Evolutionary conservation across 768 basidiomycete genomes (phyloP).

Genomic region (Suillus lakei): DNA sequence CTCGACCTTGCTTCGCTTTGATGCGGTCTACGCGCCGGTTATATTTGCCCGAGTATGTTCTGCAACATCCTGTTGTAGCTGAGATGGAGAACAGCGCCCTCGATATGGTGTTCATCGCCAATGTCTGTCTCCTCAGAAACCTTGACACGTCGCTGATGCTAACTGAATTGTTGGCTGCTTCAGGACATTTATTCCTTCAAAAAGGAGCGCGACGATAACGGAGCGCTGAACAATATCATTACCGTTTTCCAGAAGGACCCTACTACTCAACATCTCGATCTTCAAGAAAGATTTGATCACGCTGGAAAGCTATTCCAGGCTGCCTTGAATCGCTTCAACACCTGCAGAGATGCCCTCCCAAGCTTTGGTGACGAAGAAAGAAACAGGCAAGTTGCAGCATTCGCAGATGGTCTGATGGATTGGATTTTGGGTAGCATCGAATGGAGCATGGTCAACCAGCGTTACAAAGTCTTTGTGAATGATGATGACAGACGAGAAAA

Average conservation of each 20-base stretch:
- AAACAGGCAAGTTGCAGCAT: conserved; percentile 23
- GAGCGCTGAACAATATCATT: conserved; percentile 32
- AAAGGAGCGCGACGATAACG: conserved; percentile 33
- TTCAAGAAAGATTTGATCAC: conserved; percentile 29
- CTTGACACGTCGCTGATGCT: neutral
- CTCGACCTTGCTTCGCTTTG: conserved; percentile 18
- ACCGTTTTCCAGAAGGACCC: conserved; percentile 32
- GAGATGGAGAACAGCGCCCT: conserved; percentile 32
- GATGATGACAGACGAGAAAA: conserved; percentile 25
- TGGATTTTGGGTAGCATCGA: conserved; percentile 32
- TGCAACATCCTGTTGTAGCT: conserved; percentile 23
- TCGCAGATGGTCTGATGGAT: conserved; percentile 31
- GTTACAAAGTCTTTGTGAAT: conserved; percentile 29
- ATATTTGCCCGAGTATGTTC: conserved; percentile 28
- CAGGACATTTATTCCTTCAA: conserved; percentile 38
- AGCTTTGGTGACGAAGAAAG: conserved; percentile 17
- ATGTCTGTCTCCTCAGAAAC: conserved; percentile 19
- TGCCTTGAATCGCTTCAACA: conserved; percentile 28
- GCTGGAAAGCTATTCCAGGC: conserved; percentile 22
- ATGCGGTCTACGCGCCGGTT: conserved; percentile 25
- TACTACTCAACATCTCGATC: conserved; percentile 24
- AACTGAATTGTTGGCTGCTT: neutral
- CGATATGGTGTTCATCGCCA: conserved; percentile 33
- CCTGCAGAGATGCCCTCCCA: conserved; percentile 26
- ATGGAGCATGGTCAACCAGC: conserved; percentile 33